Base-by-base conservation (phyloP, 2,329 filamentous ascomycete genomes). In the Fusarium longipes region DNA sequence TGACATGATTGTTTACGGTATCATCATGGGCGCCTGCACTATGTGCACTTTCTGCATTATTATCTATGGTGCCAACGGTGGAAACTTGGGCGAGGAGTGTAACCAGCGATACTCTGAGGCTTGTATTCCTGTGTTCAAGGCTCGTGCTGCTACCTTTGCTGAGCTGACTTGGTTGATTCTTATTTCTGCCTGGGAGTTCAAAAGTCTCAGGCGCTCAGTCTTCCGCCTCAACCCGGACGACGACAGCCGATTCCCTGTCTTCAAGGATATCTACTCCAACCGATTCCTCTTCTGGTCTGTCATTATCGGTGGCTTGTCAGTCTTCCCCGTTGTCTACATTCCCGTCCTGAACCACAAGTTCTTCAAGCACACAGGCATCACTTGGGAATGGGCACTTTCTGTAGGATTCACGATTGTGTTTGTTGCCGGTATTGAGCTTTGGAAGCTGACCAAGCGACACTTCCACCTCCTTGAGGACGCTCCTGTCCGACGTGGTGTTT, bases 1-100 rank as follows among this genome's bases (percentile, higher is more conserved):
- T 65, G 93, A 96, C 77, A 94, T 93, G 86, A 76, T 93, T 14
- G 88, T 93, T 18, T 94, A 95, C 74, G 93, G 93, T 25, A 73
- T 89, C 68, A 89, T 91, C 82, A 93, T 95, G 88, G 91, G 91
- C 3, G 85, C 83, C 3, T 87, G 92, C 64, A 90, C 84, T 43
- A 83, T 88, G 73, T 79, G 82, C 70, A 86, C 90, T 2, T 93
- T 92, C 47, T 86, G 90, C 55, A 90, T 91, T 68, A 79, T 87
- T 58, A 79, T 88, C 39, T 88, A 86, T 67, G 87, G 87, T 22
- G 83, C 80, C 68, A 84, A 87, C 58, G 77, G 77, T 52, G 85
- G 85, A 18, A 67, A 83, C 50, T 83, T 92, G 7, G 89, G 89
- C 42, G 58, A 72, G 5, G 81, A 87, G 70, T 92, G 90, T 81